phyloP scores from a whole-genome alignment of 768 basidiomycete species.

The Leccinum rimulosum region DNA sequence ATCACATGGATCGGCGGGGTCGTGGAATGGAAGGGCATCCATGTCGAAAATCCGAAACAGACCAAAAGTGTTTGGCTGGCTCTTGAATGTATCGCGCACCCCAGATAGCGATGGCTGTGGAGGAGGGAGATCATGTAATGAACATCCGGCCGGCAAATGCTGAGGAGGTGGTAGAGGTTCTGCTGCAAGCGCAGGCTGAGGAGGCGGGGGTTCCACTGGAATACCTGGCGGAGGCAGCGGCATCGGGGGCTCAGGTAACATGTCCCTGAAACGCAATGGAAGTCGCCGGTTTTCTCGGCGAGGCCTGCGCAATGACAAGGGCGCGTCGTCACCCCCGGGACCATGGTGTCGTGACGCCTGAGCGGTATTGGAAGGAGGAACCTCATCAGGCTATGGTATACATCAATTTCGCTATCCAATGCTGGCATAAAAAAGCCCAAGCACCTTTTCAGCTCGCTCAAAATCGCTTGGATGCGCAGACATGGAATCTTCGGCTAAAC shows the following conservation, averaged over 20 bases:
- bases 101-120: not conserved
- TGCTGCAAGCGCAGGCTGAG: not conserved
- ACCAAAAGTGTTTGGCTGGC: not conserved
- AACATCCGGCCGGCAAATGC: not conserved
- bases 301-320: not conserved
- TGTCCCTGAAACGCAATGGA: not conserved
- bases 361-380: not conserved
- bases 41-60: not conserved
- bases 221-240: not conserved
- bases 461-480: not conserved
- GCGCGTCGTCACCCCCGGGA: not conserved
- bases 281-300: not conserved
- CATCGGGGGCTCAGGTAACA: not conserved
- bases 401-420: not conserved
- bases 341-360: not conserved
- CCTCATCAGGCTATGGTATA: not conserved
- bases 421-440: not conserved
- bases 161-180: not conserved
- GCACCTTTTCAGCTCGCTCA: not conserved
- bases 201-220: not conserved
- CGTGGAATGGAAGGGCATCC: not conserved
- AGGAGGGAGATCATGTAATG: not conserved
- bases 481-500: not conserved
- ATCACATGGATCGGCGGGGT: not conserved
- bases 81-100: not conserved